phyloP scores from a whole-genome alignment of 257 asterid species.

The Scutellaria baicalensis region DNA sequence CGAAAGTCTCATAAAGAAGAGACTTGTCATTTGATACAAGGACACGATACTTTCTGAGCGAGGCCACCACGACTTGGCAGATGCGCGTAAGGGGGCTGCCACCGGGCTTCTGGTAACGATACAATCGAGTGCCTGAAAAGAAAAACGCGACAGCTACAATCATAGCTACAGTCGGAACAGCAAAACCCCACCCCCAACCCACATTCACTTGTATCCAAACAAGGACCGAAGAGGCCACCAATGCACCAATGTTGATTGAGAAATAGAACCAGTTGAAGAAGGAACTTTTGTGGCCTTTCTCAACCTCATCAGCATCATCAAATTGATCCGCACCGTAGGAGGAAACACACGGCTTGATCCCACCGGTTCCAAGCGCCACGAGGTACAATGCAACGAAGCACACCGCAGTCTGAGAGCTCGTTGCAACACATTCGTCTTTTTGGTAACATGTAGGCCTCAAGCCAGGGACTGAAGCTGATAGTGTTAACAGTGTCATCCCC shows the following conservation, averaged over 20 bases:
- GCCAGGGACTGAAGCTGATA: slow-evolving; percentile 53
- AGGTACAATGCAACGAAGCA: slow-evolving; percentile 49
- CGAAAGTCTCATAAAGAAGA: slow-evolving; percentile 38
- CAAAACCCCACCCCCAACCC: slow-evolving; percentile 79
- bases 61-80: slow-evolving; percentile 62
- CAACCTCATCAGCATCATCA: slow-evolving; percentile 55
- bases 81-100: slow-evolving; percentile 70
- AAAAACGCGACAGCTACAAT: slow-evolving; percentile 44
- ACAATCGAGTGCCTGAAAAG: slow-evolving; percentile 58
- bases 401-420: slow-evolving; percentile 33
- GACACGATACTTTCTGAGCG: slow-evolving; percentile 37
- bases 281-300: slow-evolving; percentile 49
- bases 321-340: slow-evolving; percentile 78
- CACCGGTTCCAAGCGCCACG: slow-evolving; percentile 63
- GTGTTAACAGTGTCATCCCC: slow-evolving; percentile 67
- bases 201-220: slow-evolving; percentile 53
- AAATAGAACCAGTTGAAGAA: slow-evolving; percentile 72
- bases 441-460: slow-evolving; percentile 39
- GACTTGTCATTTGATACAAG: slow-evolving; percentile 38
- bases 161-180: slow-evolving; percentile 60
- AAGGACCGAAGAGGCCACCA: slow-evolving; percentile 50
- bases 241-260: slow-evolving; percentile 55
- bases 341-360: slow-evolving; percentile 76
- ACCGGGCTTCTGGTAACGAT: slow-evolving; percentile 65
- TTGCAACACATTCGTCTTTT: slow-evolving; percentile 41